Base-by-base conservation (phyloP, 768 basidiomycete species). In the Mycena metata region DNA sequence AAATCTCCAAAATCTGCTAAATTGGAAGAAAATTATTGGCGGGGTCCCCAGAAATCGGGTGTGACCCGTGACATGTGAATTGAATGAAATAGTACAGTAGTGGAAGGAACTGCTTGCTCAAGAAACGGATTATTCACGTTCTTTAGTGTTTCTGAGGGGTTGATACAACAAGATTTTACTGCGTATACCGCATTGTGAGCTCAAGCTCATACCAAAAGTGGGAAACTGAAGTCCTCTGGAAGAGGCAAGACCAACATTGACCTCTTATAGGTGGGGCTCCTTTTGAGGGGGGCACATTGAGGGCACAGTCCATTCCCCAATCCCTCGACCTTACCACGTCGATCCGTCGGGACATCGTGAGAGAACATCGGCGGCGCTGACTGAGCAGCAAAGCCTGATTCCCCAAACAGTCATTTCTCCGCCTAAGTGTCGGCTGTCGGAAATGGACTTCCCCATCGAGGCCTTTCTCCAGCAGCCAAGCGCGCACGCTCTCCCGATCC, bases 91-190 rank as follows among this genome's bases (percentile, higher is more conserved):
- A n/a, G n/a, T n/a, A n/a, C n/a, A n/a, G n/a, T n/a, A n/a, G n/a
- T n/a, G n/a, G n/a, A n/a, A n/a, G n/a, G n/a, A n/a, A n/a, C n/a
- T n/a, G n/a, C 47, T 23, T 23, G 47, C 47, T 23, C 47, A 12
- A 49, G 21, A 49, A 49, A 23, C 16, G 47, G n/a, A 21, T 21
- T 9, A 49, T 21, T 23, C 47, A 21, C 47, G 21, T 21, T 23
- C 23, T 49, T 49, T n/a, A 49, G 47, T 49, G n/a, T 49, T 49
- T 49, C 47, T 49, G 47, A 49, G 47, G 47, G 19, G 47, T n/a
- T 23, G n/a, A n/a, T 49, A n/a, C 23, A 49, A 36, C 21, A 49
- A n/a, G n/a, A n/a, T n/a, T n/a, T n/a, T n/a, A n/a, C n/a, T n/a
- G n/a, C n/a, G n/a, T n/a, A n/a, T n/a, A n/a, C n/a, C 17, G 21